Evolutionary conservation across 179 eudicot species (phyloP).

Genomic region (Camellia oleifera): DNA sequence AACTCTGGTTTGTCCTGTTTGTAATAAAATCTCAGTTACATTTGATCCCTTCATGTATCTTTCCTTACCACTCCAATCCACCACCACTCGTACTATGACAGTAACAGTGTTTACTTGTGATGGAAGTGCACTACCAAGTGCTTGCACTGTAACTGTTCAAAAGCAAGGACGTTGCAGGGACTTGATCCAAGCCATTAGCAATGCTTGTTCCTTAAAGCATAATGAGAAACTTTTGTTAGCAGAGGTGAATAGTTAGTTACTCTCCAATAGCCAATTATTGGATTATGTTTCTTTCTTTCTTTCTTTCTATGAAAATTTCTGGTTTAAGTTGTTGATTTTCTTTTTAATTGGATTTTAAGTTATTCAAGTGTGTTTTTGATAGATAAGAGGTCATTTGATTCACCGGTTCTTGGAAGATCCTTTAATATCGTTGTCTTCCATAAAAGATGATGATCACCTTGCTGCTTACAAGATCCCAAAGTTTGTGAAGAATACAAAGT

Average conservation of each 20-base stretch:
- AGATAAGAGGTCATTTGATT: slow-evolving; percentile 85
- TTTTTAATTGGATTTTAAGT: slow-evolving; percentile 4
- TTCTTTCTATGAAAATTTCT: not conserved
- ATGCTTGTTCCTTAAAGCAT: slow-evolving; percentile 72
- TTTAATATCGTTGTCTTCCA: slow-evolving; percentile 63
- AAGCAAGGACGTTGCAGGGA: slow-evolving; percentile 97
- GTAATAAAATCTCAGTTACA: slow-evolving; percentile 81
- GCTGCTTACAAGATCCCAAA: slow-evolving; percentile 91
- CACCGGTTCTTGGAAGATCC: slow-evolving; percentile 93
- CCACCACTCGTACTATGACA: slow-evolving; percentile 75
- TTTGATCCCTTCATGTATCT: slow-evolving; percentile 99
- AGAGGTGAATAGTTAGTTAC: slow-evolving; percentile 52
- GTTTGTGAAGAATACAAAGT: slow-evolving; percentile 54
- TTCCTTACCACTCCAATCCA: slow-evolving; percentile 93
- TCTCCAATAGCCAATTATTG: not conserved
- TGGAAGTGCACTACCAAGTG: slow-evolving; percentile 74
- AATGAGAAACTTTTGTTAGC: slow-evolving; percentile 94
- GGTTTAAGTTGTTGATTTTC: not conserved
- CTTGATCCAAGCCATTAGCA: slow-evolving; percentile 82
- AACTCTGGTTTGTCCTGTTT: slow-evolving; percentile 88
- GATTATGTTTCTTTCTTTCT: not conserved
- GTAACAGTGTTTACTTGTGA: slow-evolving; percentile 81
- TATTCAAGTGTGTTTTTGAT: slow-evolving; percentile 21
- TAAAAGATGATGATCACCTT: slow-evolving; percentile 92
- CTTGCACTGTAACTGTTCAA: slow-evolving; percentile 78